These are phyloP conservation scores for Hypoxylon fragiforme DNA, from an alignment of 495 filamentous ascomycete species.

Conservation along the genomic window DNA sequence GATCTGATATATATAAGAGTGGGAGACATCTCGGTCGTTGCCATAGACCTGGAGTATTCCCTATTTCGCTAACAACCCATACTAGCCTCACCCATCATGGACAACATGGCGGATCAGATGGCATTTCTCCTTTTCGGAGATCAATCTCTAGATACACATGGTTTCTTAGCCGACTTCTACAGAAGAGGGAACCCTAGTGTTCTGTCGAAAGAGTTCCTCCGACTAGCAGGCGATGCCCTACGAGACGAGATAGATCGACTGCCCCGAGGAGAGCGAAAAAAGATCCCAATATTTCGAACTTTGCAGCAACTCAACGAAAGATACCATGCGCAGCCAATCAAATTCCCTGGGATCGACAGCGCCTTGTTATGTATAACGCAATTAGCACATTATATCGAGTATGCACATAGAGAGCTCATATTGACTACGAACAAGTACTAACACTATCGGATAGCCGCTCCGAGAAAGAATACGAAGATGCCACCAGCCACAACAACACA, in stretches of 20 bases:
- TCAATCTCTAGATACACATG: constrained; percentile 73
- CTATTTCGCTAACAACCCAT: constrained; percentile 18
- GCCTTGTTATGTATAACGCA: constrained; percentile 72
- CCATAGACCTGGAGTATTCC: constrained; percentile 13
- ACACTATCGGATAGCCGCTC: constrained; percentile 41
- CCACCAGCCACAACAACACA: constrained; percentile 47
- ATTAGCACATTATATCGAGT: constrained; percentile 77
- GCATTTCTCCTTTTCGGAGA: constrained; percentile 71
- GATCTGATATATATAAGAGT: constrained; percentile 40
- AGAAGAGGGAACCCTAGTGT: constrained; percentile 65
- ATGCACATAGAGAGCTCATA: constrained; percentile 24
- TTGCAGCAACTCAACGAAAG: constrained; percentile 71
- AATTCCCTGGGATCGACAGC: constrained; percentile 66
- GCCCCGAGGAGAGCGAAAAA: constrained; percentile 58
- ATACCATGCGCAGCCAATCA: constrained; percentile 60
- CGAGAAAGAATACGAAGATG: constrained; percentile 51
- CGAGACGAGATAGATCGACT: constrained; percentile 65
- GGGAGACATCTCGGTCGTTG: constrained; percentile 26
- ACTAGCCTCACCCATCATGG: constrained; percentile 20
- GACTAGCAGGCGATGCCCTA: constrained; percentile 62
- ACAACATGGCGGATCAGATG: constrained; percentile 49
- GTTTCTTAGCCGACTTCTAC: constrained; percentile 64
- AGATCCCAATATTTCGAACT: constrained; percentile 69
- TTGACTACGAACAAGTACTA: constrained; percentile 16
- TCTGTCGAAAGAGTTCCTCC: constrained; percentile 66